Evolutionary conservation across 768 basidiomycete species (phyloP), one percentile per base, ranked within the genome.

Genomic region (Suillus subaureus): DNA sequence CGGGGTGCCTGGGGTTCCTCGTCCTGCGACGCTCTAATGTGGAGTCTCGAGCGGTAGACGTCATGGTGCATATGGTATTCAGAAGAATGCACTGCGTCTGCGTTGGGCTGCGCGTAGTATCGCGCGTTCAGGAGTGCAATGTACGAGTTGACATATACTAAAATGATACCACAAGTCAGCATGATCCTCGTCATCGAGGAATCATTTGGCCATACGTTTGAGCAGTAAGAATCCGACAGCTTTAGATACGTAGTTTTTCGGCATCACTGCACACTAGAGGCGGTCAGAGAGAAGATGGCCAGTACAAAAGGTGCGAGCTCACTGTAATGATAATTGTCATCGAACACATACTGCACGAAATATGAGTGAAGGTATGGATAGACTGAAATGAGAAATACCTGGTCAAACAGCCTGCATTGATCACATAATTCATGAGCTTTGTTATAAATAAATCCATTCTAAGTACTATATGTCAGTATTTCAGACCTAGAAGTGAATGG

Each of bases 101-200:
- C 16, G 9, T 40, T 11, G 16, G 57, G 37, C 37, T 33, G 26
- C 6, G 58, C 12, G 18, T 61, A 60, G 62, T 63, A 28, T 33
- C 8, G 16, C 26, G 18, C 62, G 26, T 63, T 63, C 21, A 63
- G 18, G 13, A 61, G 35, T 42, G 37, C 52, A 16, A 63, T 2
- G 52, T 26, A 62, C 16, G 61, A 45, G 15, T 62, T 62, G n/a
- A 55, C 49, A 47, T 62, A 58, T 21, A 63, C 62, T 63, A 21
- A 21, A 56, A 21, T 6, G 18, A 31, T 18, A 13, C 12, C 35
- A 57, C 4, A 5, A 26, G 23, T 58, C 57, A 40, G 57, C 2
- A 40, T 15, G 15, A 26, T 58, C 37, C 37, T 37, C 5, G 15
- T 18, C 42, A 21, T n/a, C n/a, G 23, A 26, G 18, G 26, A 26